phyloP scores from a whole-genome alignment of 768 basidiomycete species.

The Tulasnella sp. region DNA sequence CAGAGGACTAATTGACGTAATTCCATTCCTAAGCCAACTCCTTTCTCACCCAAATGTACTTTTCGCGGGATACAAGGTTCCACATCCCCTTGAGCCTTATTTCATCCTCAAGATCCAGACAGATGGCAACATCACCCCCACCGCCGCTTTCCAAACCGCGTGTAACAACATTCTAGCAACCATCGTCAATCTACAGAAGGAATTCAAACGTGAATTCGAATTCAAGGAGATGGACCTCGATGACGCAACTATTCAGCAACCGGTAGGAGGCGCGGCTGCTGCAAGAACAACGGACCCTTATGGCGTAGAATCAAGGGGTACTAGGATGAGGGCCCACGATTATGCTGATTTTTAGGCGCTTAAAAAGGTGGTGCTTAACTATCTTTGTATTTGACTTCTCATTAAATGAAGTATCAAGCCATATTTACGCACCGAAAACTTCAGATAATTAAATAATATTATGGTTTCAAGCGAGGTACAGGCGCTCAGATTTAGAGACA shows the following conservation, averaged over 20 bases:
- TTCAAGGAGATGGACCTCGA: constrained; percentile 19
- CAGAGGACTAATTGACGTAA: not conserved
- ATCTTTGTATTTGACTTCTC: too few species aligned
- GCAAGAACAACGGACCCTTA: constrained; percentile 13
- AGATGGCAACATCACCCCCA: constrained; percentile 72
- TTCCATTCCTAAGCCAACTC: constrained; percentile 56
- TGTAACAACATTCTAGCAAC: constrained; percentile 68
- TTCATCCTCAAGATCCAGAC: constrained; percentile 95
- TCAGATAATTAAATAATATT: too few species aligned
- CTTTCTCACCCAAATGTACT: constrained; percentile 75
- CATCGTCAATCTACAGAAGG: constrained; percentile 26
- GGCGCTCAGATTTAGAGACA: too few species aligned
- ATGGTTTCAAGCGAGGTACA: too few species aligned
- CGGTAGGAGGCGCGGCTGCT: not conserved
- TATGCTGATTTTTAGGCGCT: constrained; percentile 12
- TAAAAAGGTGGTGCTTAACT: too few species aligned
- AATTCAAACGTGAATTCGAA: constrained; percentile 27
- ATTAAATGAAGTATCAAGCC: too few species aligned
- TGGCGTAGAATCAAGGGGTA: constrained; percentile 2
- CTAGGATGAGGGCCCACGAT: constrained; percentile 6
- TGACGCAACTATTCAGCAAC: not conserved
- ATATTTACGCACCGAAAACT: too few species aligned
- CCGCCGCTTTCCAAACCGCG: constrained; percentile 69
- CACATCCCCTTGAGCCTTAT: constrained; percentile 88
- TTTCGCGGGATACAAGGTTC: constrained; percentile 97